These are phyloP conservation scores for Russula sp. DNA, from an alignment of 768 basidiomycete species.

Conservation along the genomic window DNA sequence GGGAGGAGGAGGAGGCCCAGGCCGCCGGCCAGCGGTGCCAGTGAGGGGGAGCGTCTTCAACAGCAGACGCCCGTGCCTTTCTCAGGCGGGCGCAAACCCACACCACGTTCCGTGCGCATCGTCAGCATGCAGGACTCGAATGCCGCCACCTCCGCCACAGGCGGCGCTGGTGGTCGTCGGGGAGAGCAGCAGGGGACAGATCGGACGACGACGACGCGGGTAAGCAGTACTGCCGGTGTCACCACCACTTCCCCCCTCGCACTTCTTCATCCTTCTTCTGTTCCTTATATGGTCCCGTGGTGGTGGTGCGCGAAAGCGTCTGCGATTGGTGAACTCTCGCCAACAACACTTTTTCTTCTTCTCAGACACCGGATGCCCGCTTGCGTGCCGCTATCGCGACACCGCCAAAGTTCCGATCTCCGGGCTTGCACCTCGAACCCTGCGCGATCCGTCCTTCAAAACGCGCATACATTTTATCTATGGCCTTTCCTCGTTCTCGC, in stretches of 20 bases:
- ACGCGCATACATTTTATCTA: constrained; percentile 63
- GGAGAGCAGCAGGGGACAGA: constrained; percentile 50
- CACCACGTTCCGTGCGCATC: constrained; percentile 78
- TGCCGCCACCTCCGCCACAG: neutral
- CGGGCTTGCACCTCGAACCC: constrained; percentile 60
- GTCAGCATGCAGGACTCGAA: constrained; percentile 58
- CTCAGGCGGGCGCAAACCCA: constrained; percentile 68
- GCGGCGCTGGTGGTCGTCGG: constrained; percentile 32
- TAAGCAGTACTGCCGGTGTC: constrained; percentile 37
- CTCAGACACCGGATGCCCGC: constrained; percentile 36
- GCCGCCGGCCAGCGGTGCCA: neutral
- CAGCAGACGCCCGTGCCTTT: constrained; percentile 35
- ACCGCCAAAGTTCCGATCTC: constrained; percentile 64
- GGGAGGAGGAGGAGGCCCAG: no score
- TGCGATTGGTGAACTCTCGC: constrained; percentile 37
- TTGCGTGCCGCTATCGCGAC: constrained; percentile 33
- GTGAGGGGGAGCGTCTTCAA: no score
- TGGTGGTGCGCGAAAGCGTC: constrained; percentile 52
- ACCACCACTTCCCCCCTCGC: constrained; percentile 7
- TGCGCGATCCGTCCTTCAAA: constrained; percentile 56
- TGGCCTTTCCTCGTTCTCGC: constrained; percentile 72
- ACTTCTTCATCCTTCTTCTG: constrained; percentile 33
- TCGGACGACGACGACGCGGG: constrained; percentile 52
- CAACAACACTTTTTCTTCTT: constrained; percentile 47
- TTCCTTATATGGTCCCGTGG: constrained; percentile 58